These are phyloP conservation scores for Dendrostoma leiphaemia DNA, from an alignment of 2,329 filamentous ascomycete genomes.

Conservation along the genomic window DNA sequence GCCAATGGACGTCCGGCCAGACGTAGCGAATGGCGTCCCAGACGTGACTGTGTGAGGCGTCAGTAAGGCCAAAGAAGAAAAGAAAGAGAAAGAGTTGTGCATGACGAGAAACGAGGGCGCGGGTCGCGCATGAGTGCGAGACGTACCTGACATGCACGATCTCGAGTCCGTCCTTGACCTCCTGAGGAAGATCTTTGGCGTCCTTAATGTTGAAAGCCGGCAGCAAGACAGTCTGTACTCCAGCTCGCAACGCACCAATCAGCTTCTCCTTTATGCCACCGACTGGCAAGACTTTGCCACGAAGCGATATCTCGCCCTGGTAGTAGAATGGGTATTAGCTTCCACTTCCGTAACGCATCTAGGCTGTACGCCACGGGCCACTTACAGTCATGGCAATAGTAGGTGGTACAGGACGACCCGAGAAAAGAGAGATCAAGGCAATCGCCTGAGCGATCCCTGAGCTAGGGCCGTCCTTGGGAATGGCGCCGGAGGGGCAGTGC, in stretches of 20 bases:
- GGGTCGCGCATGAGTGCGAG: conserved; percentile 32
- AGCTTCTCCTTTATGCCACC: conserved; percentile 99
- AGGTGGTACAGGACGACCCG: conserved; percentile 79
- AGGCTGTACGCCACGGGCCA: conserved; percentile 21
- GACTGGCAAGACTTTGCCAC: conserved; percentile 88
- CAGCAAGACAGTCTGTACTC: conserved; percentile 89
- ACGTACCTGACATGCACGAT: conserved; percentile 86
- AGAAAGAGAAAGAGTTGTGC: too few species aligned
- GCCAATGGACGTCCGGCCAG: conserved; percentile 89
- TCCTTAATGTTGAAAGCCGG: conserved; percentile 91
- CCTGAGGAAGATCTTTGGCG: conserved; percentile 81
- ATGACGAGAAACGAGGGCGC: conserved; percentile 31
- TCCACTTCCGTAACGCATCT: conserved; percentile 22
- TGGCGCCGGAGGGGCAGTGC: conserved; percentile 90
- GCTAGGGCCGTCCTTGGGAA: conserved; percentile 86
- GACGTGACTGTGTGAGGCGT: conserved; percentile 62
- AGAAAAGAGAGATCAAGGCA: conserved; percentile 87
- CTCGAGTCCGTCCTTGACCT: conserved; percentile 82
- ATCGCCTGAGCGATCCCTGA: conserved; percentile 94
- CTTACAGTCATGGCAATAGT: conserved; percentile 91
- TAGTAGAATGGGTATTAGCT: conserved; percentile 26
- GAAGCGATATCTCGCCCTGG: conserved; percentile 70
- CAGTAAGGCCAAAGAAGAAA: conserved; percentile 24
- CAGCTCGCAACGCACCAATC: conserved; percentile 88
- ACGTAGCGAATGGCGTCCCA: conserved; percentile 90